Conservation (phyloP, 176 grass and related monocot genomes). For the Ensete glaucum region DNA sequence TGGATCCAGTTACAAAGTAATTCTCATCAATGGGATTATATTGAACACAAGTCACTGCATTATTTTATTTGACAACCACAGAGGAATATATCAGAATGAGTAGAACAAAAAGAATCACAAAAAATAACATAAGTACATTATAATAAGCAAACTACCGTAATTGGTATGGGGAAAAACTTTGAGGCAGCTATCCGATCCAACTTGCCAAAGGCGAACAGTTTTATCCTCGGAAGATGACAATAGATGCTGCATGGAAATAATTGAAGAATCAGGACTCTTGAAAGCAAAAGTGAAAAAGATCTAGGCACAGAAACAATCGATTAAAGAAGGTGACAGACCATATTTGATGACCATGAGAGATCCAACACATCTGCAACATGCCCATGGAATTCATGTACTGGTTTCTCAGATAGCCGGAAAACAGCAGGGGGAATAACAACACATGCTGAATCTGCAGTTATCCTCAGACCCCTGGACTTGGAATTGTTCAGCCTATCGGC, state of each 20-base stretch:
- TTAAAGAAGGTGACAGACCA: constrained; percentile 33
- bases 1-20: constrained; percentile 81
- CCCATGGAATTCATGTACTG: constrained; percentile 63
- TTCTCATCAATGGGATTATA: constrained; percentile 57
- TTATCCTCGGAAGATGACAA: constrained; percentile 76
- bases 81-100: constrained; percentile 12
- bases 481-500: constrained; percentile 24
- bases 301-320: neutral
- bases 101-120: constrained; percentile 2
- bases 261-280: constrained; percentile 17
- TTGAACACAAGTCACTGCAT: constrained; percentile 86
- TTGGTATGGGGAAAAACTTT: constrained; percentile 69
- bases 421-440: constrained; percentile 55
- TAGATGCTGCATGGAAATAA: constrained; percentile 43
- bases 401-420: constrained; percentile 61
- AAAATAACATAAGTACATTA: neutral
- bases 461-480: constrained; percentile 43
- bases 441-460: constrained; percentile 49
- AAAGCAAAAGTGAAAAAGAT: constrained; percentile 6
- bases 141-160: constrained; percentile 43
- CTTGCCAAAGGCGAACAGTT: constrained; percentile 84
- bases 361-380: constrained; percentile 73
- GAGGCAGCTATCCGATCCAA: constrained; percentile 51
- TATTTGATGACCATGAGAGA: constrained; percentile 76
- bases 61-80: constrained; percentile 8